Base-by-base conservation (phyloP, 305 asterid genomes). In the Fraxinus dipetala region DNA sequence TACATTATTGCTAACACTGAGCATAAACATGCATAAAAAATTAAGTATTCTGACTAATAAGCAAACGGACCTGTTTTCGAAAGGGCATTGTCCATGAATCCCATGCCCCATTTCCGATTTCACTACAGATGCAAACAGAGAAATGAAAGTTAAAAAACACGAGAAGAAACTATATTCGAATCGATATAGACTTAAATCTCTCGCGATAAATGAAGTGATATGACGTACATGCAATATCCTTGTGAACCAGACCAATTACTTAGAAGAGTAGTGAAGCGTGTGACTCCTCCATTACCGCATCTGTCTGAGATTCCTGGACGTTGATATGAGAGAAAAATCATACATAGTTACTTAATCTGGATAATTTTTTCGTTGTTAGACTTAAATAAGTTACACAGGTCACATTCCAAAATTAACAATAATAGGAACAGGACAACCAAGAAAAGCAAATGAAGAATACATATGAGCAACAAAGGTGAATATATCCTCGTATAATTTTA, bases 1-100 rank as follows among this genome's bases (percentile, higher is more conserved):
- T 76, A 84, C 56, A 38, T 10, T 32, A 43, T 28, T n/a, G 16
- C 70, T 45, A 51, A 30, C 32, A 31, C 6, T 76, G 84, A 70
- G 65, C 79, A 81, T 48, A 13, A 73, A 34, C 78, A 73, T 76
- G 69, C 78, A 73, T 75, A 48, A 80, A 48, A 63, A 54, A 48
- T 73, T 73, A 2, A 76, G 48, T 6, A 69, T 75, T 56, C 14
- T 80, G 79, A 75, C 28, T 34, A 75, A 81, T 82, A 56, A 77
- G 35, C 54, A 34, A 16, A 20, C 4, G 76, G 75, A 93, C 98
- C 94, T 94, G 98, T 82, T 91, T 82, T 6, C 70, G 10, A 45
- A 94, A 90, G 69, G 97, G 95, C 93, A 92, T 88, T 10, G 94
- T 91, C 98, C 98, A 94, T 34, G 98, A 93, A 87, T 92, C 97